phyloP scores from a whole-genome alignment of 805 yeast species.

The Yarrowia sp. region DNA sequence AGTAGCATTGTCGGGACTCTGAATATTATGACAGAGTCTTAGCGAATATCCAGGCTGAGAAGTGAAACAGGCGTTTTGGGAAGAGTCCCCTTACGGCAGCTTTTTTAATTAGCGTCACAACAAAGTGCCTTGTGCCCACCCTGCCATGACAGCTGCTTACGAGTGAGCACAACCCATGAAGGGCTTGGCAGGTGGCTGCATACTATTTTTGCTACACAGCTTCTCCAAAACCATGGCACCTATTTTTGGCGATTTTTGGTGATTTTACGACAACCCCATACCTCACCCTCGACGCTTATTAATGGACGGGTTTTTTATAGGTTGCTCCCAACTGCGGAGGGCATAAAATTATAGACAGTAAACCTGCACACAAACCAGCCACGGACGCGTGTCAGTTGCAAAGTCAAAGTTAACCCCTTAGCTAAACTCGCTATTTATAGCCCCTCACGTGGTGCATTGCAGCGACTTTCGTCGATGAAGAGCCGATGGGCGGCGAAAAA shows the following conservation, averaged over 20 bases:
- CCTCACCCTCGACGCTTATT: not conserved
- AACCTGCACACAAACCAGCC: conserved; percentile 15
- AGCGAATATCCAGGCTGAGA: not conserved
- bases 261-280: not conserved
- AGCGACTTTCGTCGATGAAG: not conserved
- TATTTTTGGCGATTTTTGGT: not conserved
- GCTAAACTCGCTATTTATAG: conserved; percentile 13
- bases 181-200: too few relatives aligned
- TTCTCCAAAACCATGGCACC: too few relatives aligned
- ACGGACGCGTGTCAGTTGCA: conserved; percentile 17
- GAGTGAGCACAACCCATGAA: too few relatives aligned
- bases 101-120: not conserved
- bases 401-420: conserved; percentile 19
- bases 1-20: too few relatives aligned
- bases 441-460: conserved; percentile 26
- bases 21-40: too few relatives aligned
- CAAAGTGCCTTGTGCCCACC: not conserved
- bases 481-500: not conserved
- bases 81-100: not conserved
- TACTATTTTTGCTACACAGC: too few relatives aligned
- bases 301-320: not conserved
- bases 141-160: not conserved
- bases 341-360: not conserved
- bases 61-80: not conserved
- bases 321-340: conserved; percentile 2